These are phyloP conservation scores for Fusarium sp. DNA, from an alignment of 2,329 filamentous ascomycete species.

Conservation along the genomic window DNA sequence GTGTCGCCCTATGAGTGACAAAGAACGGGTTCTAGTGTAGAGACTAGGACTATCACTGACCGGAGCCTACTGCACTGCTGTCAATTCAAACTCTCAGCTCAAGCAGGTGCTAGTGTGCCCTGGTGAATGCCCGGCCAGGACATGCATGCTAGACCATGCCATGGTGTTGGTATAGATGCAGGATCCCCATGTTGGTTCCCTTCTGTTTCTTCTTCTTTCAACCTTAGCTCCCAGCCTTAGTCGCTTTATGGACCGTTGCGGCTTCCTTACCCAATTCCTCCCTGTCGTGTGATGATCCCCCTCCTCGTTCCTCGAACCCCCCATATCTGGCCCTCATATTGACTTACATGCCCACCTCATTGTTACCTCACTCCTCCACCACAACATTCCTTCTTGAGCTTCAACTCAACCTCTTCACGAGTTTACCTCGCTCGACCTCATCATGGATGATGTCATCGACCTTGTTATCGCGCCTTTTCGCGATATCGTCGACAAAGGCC, in stretches of 20 bases:
- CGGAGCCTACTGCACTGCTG: conserved; percentile 15
- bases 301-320: conserved; percentile 13
- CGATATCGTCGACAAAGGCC: conserved; percentile 65
- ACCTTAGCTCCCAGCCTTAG: conserved; percentile 6
- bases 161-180: conserved; percentile 5
- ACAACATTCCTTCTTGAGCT: background rate
- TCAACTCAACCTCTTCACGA: background rate
- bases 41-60: background rate
- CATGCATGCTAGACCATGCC: background rate
- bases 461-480: conserved; percentile 63
- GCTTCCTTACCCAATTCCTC: conserved; percentile 20
- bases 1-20: conserved; percentile 9
- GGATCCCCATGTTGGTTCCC: conserved; percentile 17
- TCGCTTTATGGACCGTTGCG: background rate
- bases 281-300: conserved; percentile 37
- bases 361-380: conserved; percentile 4
- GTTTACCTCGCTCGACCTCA: conserved; percentile 3
- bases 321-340: conserved; percentile 36
- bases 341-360: conserved; percentile 43
- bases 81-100: conserved; percentile 26
- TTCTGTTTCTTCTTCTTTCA: conserved; percentile 10
- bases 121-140: conserved; percentile 26
- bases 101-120: conserved; percentile 27
- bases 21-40: conserved; percentile 8
- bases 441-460: conserved; percentile 55